A percentile compares a stretch with the other conserved stretches of the same genome.
These are phyloP conservation scores for Melanomma pulvis-pyrius DNA, from an alignment of 495 filamentous ascomycete species.

Conservation along the genomic window DNA sequence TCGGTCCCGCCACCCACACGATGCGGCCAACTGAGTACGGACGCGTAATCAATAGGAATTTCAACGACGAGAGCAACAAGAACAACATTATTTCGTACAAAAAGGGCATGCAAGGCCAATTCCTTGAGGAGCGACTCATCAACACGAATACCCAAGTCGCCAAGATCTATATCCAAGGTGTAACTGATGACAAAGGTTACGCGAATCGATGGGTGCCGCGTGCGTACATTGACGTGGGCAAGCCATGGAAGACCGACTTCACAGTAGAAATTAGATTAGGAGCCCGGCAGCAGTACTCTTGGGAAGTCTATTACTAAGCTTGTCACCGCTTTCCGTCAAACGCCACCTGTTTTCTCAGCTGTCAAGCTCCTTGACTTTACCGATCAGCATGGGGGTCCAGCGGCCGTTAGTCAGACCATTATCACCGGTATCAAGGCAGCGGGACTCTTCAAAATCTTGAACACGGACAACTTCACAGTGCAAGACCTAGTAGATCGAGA, in stretches of 20 bases:
- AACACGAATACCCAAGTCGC: not conserved
- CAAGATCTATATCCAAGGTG: not conserved
- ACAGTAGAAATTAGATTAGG: not conserved
- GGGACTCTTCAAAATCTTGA: no score
- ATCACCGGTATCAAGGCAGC: no score
- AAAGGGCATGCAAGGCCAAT: not conserved
- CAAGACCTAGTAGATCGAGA: no score
- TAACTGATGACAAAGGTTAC: not conserved
- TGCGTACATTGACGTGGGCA: not conserved
- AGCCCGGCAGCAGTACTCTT: no score
- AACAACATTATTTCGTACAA: not conserved
- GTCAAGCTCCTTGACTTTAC: no score
- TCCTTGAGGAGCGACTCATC: not conserved
- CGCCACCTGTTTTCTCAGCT: no score
- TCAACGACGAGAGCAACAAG: not conserved
- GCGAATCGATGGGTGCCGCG: not conserved
- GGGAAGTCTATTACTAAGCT: no score
- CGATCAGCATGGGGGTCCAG: no score
- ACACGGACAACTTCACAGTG: no score
- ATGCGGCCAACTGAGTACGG: not conserved
- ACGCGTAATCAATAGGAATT: not conserved
- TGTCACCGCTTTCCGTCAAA: no score
- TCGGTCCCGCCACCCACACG: no score
- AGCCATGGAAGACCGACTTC: not conserved
- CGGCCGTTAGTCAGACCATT: no score